These are phyloP conservation scores for Vachellia pachyceras DNA, from an alignment of 306 rosid species.

Conservation along the genomic window DNA sequence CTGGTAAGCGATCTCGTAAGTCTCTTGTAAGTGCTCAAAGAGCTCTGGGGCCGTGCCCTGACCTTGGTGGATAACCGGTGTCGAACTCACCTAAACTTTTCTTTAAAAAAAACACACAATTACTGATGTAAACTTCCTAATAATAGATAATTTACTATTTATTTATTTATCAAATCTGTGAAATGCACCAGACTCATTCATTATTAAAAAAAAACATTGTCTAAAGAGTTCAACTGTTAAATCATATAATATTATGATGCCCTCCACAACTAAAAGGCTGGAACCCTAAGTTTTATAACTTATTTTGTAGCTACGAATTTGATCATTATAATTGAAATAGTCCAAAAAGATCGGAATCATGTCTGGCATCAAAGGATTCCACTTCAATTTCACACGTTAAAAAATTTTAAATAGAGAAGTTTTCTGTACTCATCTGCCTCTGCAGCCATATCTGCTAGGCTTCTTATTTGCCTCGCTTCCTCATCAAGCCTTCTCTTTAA, in stretches of 20 bases:
- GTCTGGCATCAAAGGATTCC: slow-evolving; percentile 17
- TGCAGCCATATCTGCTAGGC: slow-evolving; percentile 68
- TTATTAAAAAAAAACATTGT: neutral
- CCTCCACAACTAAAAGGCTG: neutral
- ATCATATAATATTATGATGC: neutral
- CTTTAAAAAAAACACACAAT: too few relatives aligned
- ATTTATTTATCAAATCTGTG: neutral
- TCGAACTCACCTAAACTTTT: too few relatives aligned
- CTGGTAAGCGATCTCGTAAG: too few relatives aligned
- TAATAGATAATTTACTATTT: neutral
- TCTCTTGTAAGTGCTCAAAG: too few relatives aligned
- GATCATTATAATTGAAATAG: slow-evolving; percentile 6
- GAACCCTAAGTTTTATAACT: neutral
- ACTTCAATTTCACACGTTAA: neutral
- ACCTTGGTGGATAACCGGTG: too few relatives aligned
- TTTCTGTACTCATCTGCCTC: slow-evolving; percentile 91
- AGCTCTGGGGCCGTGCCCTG: too few relatives aligned
- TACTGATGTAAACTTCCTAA: neutral
- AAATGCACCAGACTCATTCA: neutral
- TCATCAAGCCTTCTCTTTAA: slow-evolving; percentile 78
- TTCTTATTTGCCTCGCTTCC: slow-evolving; percentile 86
- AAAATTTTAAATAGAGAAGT: slow-evolving; percentile 51
- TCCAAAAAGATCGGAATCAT: slow-evolving; percentile 20
- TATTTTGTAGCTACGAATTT: neutral
- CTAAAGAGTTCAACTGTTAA: neutral